These are phyloP conservation scores for Hirschioporus abietinus DNA, from an alignment of 768 basidiomycete genomes.

Conservation along the genomic window DNA sequence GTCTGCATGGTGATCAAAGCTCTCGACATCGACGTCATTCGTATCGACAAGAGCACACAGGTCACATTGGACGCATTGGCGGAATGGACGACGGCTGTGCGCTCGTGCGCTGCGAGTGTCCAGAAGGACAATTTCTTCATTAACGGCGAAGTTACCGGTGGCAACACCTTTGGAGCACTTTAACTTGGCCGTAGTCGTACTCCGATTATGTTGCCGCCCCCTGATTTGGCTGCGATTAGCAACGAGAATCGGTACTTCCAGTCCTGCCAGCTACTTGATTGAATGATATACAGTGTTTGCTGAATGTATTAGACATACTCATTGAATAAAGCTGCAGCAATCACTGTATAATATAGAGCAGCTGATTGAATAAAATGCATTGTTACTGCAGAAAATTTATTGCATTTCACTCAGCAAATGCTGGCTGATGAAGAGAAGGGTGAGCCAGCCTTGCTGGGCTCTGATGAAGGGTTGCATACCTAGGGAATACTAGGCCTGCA, in stretches of 20 bases:
- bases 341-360: no score
- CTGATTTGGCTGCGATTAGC: slow-evolving; percentile 22
- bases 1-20: slow-evolving; percentile 84
- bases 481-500: no score
- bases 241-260: slow-evolving; percentile 56
- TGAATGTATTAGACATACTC: no score
- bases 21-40: slow-evolving; percentile 89
- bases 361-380: no score
- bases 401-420: no score
- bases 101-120: slow-evolving; percentile 63
- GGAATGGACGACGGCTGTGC: slow-evolving; percentile 66
- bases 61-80: slow-evolving; percentile 79
- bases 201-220: slow-evolving; percentile 37
- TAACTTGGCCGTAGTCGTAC: slow-evolving; percentile 87
- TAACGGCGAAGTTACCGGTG: slow-evolving; percentile 91
- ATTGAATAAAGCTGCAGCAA: no score
- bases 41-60: slow-evolving; percentile 93
- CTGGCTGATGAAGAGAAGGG: no score
- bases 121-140: slow-evolving; percentile 89
- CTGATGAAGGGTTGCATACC: no score
- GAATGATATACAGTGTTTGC: no score
- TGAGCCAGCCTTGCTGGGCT: no score
- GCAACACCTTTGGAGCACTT: slow-evolving; percentile 81
- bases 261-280: no score
- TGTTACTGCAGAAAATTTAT: no score